Conservation (phyloP, 345 rosid species). For the Rhizophora apiculata region DNA sequence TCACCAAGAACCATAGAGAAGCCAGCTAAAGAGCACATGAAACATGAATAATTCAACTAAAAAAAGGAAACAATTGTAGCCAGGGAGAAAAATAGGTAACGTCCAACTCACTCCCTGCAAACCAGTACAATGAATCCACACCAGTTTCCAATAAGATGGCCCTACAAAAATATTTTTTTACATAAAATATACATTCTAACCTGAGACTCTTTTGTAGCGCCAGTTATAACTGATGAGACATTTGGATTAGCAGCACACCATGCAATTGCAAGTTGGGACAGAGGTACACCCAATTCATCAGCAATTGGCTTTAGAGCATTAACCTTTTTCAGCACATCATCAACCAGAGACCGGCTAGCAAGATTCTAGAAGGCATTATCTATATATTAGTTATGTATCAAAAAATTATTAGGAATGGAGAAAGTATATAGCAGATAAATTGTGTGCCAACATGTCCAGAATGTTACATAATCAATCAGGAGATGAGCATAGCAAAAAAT, state of each 20-base stretch:
- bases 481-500: too few relatives aligned
- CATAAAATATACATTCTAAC: constrained; percentile 30
- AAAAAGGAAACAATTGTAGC: neutral
- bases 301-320: constrained; percentile 93
- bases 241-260: constrained; percentile 99
- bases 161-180: neutral
- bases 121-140: neutral
- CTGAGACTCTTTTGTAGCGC: constrained; percentile 98
- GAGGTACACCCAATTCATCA: constrained; percentile 91
- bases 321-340: constrained; percentile 89
- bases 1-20: too few relatives aligned
- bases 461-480: too few relatives aligned
- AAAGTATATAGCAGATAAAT: too few relatives aligned
- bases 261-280: constrained; percentile 94
- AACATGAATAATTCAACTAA: too few relatives aligned
- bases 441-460: too few relatives aligned
- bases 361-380: constrained; percentile 51
- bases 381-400: too few relatives aligned
- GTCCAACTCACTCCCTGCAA: neutral
- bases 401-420: too few relatives aligned
- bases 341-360: constrained; percentile 83
- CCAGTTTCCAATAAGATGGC: constrained; percentile 1
- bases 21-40: too few relatives aligned
- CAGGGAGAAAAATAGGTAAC: neutral
- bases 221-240: constrained; percentile 90